Base-by-base conservation (phyloP, 345 rosid species). In the Hypericum androsaemum region DNA sequence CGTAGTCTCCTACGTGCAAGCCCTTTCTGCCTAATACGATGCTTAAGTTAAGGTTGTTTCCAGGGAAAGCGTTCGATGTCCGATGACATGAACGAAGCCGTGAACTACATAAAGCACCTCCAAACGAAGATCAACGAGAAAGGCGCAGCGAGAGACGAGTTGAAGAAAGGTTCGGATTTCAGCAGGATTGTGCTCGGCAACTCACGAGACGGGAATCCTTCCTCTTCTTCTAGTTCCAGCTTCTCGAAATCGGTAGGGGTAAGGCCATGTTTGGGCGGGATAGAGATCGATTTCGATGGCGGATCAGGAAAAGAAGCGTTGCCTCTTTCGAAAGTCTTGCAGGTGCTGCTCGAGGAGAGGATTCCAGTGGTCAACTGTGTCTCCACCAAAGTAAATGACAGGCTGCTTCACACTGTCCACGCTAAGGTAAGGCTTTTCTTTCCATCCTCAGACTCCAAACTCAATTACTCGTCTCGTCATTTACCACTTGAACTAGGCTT, bases 11-110 rank as follows among this genome's bases (percentile, higher is more conserved):
- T 22, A 22, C 4, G 32, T 22, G 32, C 32, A 22, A 22, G 32
- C 32, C 4, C 32, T 22, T 22, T 22, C 4, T 4, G 32, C 32
- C 32, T 22, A 22, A 22, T 22, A 22, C 32, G 32, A 22, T 22
- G 32, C 4, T 22, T 22, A 22, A 22, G 32, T 4, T 22, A 22
- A 22, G 1, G 32, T 22, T 22, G 32, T 4, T 43, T 51, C 13
- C 57, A 77, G 79, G 82, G 79, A 56, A 74, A 74, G 49, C 72
- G 71, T 35, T 61, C 77, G 12, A 43, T 47, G 37, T 69, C 83
- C 7, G 75, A 78, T 60, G 79, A 74, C 42, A 61, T 74, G 37
- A 57, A 67, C 36, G 80, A 58, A 40, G 75, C 77, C 0, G 67
- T 62, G n/a, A 62, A 13, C 41, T 69, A 71, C 50, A 78, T 74